phyloP scores from a whole-genome alignment of 768 basidiomycete genomes.

The Tubosaeta sp. region DNA sequence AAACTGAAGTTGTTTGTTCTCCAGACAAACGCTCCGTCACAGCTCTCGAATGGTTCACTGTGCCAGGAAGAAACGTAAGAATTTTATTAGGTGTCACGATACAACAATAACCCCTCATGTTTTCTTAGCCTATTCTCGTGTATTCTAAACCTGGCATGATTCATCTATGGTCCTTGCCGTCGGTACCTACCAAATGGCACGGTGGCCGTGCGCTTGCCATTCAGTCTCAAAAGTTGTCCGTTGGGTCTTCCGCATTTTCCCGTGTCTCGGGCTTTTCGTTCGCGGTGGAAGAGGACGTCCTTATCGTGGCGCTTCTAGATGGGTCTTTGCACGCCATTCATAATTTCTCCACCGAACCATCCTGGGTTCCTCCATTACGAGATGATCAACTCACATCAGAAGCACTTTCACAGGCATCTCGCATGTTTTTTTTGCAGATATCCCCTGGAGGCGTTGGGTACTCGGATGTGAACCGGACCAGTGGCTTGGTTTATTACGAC shows the following conservation, averaged over 20 bases:
- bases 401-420: conserved; percentile 46
- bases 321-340: conserved; percentile 67
- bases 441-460: conserved; percentile 38
- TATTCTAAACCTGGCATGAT: conserved; percentile 59
- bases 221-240: conserved; percentile 46
- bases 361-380: conserved; percentile 30
- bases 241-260: conserved; percentile 57
- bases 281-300: conserved; percentile 43
- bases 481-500: conserved; percentile 61
- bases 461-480: conserved; percentile 56
- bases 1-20: conserved; percentile 24
- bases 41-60: conserved; percentile 54
- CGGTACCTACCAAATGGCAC: conserved; percentile 39
- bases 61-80: conserved; percentile 37
- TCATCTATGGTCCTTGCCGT: conserved; percentile 48
- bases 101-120: conserved; percentile 4
- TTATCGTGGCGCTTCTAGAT: conserved; percentile 52
- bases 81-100: conserved; percentile 4
- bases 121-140: conserved; percentile 50
- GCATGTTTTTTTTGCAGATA: conserved; percentile 45
- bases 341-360: conserved; percentile 45
- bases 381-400: conserved; percentile 25
- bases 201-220: conserved; percentile 45
- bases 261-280: conserved; percentile 63
- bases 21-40: conserved; percentile 46